A percentile compares a stretch with the other conserved stretches of the same genome.
Evolutionary conservation across 2,329 filamentous ascomycete species (phyloP).

Genomic region (Nemania diffusa): DNA sequence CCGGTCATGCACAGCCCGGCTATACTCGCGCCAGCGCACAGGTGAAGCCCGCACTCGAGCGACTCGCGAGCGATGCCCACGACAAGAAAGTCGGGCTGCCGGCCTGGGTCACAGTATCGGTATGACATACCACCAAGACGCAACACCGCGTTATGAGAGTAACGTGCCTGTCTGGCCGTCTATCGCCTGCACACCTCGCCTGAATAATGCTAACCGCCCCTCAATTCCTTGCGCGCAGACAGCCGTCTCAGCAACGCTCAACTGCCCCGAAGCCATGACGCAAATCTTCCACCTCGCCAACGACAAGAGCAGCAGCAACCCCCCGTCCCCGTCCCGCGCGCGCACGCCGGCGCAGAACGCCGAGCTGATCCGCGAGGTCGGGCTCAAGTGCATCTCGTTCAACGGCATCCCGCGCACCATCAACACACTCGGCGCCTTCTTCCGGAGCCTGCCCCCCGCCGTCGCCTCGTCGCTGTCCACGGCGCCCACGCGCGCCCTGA

Average conservation of each 20-base stretch:
- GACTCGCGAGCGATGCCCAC: conserved; percentile 71
- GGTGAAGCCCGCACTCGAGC: conserved; percentile 71
- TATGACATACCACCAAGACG: conserved; percentile 34
- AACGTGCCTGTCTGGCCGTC: background rate
- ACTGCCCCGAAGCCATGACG: conserved; percentile 80
- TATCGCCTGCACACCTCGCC: too few species aligned
- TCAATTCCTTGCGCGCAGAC: conserved; percentile 59
- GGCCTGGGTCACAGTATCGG: conserved; percentile 51
- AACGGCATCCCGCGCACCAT: conserved; percentile 86
- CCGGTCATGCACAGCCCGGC: conserved; percentile 72
- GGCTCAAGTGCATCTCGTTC: conserved; percentile 81
- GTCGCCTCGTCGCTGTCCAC: conserved; percentile 66
- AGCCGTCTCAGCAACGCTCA: conserved; percentile 85
- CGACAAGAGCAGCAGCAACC: conserved; percentile 46
- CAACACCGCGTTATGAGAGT: background rate
- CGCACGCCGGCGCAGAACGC: conserved; percentile 61
- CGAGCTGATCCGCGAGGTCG: conserved; percentile 79
- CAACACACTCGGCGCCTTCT: conserved; percentile 81
- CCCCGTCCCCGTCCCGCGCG: conserved; percentile 10
- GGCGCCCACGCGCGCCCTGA: conserved; percentile 64
- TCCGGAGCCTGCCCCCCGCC: conserved; percentile 66
- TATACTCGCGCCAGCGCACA: conserved; percentile 71
- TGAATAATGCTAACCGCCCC: background rate
- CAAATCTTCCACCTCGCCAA: conserved; percentile 67
- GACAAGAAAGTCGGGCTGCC: conserved; percentile 58